phyloP scores from a whole-genome alignment of 306 rosid species.

The Prunus mume region DNA sequence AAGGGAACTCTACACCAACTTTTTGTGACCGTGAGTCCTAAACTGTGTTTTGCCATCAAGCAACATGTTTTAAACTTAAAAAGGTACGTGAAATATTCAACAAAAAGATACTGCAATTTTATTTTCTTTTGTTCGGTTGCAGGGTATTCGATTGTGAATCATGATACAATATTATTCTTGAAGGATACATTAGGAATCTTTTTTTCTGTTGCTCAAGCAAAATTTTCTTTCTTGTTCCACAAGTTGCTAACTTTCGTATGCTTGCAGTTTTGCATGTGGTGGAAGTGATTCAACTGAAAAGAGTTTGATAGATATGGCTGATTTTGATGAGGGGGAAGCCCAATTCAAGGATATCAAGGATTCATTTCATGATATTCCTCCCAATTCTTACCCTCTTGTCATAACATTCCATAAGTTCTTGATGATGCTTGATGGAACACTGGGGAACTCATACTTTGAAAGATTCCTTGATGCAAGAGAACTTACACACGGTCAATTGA shows the following conservation, averaged over 20 bases:
- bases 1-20: slow-evolving; percentile 43
- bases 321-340: slow-evolving; percentile 40
- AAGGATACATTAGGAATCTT: not conserved
- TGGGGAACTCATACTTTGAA: slow-evolving; percentile 64
- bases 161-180: not conserved
- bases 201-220: not conserved
- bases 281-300: slow-evolving; percentile 20
- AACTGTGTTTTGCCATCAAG: slow-evolving; percentile 64
- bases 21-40: slow-evolving; percentile 81
- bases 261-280: slow-evolving; percentile 45
- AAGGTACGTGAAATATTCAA: slow-evolving; percentile 40
- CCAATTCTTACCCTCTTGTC: slow-evolving; percentile 56
- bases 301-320: slow-evolving; percentile 28
- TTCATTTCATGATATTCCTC: slow-evolving; percentile 53
- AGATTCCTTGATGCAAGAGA: slow-evolving; percentile 38
- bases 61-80: slow-evolving; percentile 56
- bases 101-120: not conserved
- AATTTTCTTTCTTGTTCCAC: not conserved
- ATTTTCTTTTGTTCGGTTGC: not conserved
- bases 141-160: not conserved
- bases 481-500: slow-evolving; percentile 17
- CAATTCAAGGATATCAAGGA: slow-evolving; percentile 53
- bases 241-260: not conserved
- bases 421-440: slow-evolving; percentile 78
- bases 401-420: slow-evolving; percentile 68